phyloP scores from a whole-genome alignment of 768 basidiomycete species.

The Termitomyces sp. region DNA sequence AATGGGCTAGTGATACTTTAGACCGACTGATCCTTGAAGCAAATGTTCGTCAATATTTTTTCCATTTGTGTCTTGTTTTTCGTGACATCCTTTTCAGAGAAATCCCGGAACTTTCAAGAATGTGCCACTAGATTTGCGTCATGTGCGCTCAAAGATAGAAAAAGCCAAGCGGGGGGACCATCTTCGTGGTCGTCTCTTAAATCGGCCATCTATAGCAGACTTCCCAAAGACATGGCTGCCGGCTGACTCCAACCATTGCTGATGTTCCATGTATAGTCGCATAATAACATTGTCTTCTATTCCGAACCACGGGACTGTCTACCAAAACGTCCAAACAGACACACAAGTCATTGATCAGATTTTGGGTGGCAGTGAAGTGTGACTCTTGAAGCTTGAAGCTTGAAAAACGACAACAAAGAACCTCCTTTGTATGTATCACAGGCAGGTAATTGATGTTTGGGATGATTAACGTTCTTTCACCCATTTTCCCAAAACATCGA shows the following conservation, averaged over 20 bases:
- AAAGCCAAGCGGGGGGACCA: slow-evolving; percentile 78
- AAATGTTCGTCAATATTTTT: slow-evolving; percentile 57
- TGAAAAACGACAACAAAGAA: too few relatives aligned
- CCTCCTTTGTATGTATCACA: not conserved
- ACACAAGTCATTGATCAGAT: not conserved
- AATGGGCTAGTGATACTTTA: slow-evolving; percentile 88
- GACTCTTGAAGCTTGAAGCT: too few relatives aligned
- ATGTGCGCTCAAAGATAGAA: slow-evolving; percentile 65
- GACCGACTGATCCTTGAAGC: slow-evolving; percentile 77
- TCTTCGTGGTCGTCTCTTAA: slow-evolving; percentile 46
- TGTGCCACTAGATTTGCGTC: slow-evolving; percentile 80
- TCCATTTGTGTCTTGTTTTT: not conserved
- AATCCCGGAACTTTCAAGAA: slow-evolving; percentile 46
- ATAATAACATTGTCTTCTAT: not conserved
- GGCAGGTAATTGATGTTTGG: not conserved
- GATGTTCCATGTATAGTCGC: not conserved
- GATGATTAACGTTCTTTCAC: not conserved
- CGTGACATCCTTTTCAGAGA: slow-evolving; percentile 28
- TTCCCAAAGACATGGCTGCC: slow-evolving; percentile 89
- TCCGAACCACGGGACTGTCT: not conserved
- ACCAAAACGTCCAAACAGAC: not conserved
- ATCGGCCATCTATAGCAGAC: slow-evolving; percentile 66
- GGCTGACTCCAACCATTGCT: not conserved
- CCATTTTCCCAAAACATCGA: not conserved
- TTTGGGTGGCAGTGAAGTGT: not conserved